Evolutionary conservation across 331 rosid genomes (phyloP).

Genomic region (Malus hybrid): DNA sequence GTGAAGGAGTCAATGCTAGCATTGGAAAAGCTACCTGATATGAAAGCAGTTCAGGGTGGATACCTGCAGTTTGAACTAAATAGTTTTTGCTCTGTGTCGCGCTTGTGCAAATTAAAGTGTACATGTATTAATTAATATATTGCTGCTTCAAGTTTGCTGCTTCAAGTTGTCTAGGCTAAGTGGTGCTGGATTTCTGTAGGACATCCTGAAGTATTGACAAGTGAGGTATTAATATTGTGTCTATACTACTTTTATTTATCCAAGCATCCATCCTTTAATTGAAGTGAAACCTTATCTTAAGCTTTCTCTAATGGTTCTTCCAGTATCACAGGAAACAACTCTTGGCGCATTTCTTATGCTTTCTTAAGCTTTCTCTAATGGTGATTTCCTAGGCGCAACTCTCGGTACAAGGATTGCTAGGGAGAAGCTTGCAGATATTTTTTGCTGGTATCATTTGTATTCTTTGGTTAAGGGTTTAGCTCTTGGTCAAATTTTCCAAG

Average conservation of each 20-base stretch:
- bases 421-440: too few relatives aligned
- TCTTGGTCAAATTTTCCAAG: not conserved
- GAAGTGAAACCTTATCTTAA: too few relatives aligned
- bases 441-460: conserved; percentile 41
- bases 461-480: not conserved
- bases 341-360: too few relatives aligned
- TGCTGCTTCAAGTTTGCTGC: conserved; percentile 2
- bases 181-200: conserved; percentile 90
- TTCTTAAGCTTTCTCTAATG: too few relatives aligned
- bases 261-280: too few relatives aligned
- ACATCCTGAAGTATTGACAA: conserved; percentile 60
- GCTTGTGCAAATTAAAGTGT: not conserved
- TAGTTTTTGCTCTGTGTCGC: not conserved
- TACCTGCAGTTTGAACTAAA: conserved; percentile 64
- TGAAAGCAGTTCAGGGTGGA: conserved; percentile 91
- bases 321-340: too few relatives aligned
- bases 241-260: too few relatives aligned
- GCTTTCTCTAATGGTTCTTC: too few relatives aligned
- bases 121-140: not conserved
- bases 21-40: conserved; percentile 60
- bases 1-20: conserved; percentile 76
- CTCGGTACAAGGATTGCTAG: too few relatives aligned
- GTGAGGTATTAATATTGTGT: not conserved
- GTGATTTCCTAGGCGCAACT: too few relatives aligned
- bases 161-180: conserved; percentile 61